Base-by-base conservation (phyloP, 345 rosid genomes). In the Ceriops decandra region DNA sequence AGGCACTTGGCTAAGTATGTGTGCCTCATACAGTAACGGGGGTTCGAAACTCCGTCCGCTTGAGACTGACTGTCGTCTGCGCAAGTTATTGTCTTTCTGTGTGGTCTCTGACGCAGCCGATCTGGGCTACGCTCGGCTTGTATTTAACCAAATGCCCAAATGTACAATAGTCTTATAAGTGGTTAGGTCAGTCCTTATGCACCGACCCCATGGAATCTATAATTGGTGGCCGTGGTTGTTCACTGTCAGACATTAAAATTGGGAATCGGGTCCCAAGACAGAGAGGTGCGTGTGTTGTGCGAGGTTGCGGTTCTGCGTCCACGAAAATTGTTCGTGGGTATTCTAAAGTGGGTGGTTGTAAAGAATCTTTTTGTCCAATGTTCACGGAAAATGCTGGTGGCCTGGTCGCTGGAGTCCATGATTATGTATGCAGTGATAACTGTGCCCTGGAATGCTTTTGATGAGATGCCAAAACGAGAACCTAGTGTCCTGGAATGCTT, bases 401-500 rank as follows among this genome's bases (percentile, higher is more conserved):
- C 42, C 57, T 68, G 7, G 64, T 21, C n/a, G 38, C 17, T 59
- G 71, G 58, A 38, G 62, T 38, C 51, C 76, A 53, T 26, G 35
- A 58, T 36, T 76, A 31, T 84, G 88, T 86, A 84, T 30, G 84
- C 85, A 38, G 82, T 42, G 52, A 83, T 64, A 72, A 58, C 61
- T 62, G 63, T 74, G 87, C 85, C 21, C 47, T 57, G 38, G 38
- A 61, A 71, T 53, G 76, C 80, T 64, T 80, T 85, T 20, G 69
- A 63, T 63, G 33, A 57, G 64, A 84, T 84, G 87, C 73, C 83
- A 26, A 74, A 76, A 74, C 47, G 84, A 70, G 74, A 84, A 80
- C 42, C 78, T 78, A 57, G 78, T 84, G 60, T 83, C 90, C 8
- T 86, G 88, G 90, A 86, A 85, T 61, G 78, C 80, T 0, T 66